These are phyloP conservation scores for Lentinula lateritia DNA, from an alignment of 768 basidiomycete species.

Conservation along the genomic window DNA sequence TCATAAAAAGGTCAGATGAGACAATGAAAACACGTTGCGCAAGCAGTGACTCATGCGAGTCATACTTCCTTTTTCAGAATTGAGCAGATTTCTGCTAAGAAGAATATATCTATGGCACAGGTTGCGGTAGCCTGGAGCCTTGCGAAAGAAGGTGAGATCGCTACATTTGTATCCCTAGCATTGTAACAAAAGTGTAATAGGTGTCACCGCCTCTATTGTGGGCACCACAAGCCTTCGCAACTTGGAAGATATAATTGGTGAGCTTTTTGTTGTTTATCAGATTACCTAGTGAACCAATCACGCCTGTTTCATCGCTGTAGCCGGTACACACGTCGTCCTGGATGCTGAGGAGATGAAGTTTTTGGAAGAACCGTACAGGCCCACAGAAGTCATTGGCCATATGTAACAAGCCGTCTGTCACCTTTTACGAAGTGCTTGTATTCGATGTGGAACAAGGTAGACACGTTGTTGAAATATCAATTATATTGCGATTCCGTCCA, in stretches of 20 bases:
- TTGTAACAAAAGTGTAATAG: not conserved
- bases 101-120: constrained; percentile 40
- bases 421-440: not conserved
- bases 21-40: constrained; percentile 5
- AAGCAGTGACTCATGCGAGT: not conserved
- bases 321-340: not conserved
- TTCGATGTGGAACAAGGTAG: not conserved
- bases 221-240: constrained; percentile 36
- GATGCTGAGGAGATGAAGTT: constrained; percentile 30
- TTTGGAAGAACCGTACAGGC: constrained; percentile 31
- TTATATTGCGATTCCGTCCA: too few relatives aligned
- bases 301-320: not conserved
- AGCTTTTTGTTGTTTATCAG: not conserved
- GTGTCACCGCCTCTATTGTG: constrained; percentile 37
- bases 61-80: constrained; percentile 22
- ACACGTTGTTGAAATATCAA: not conserved
- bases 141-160: constrained; percentile 21
- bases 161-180: not conserved
- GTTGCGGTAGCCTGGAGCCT: constrained; percentile 39
- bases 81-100: constrained; percentile 40
- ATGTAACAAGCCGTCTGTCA: not conserved
- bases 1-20: constrained; percentile 23
- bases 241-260: constrained; percentile 34
- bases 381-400: constrained; percentile 2
- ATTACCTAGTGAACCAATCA: not conserved